These are phyloP conservation scores for Ogataea zsoltii DNA, from an alignment of 805 yeast species.

Conservation along the genomic window DNA sequence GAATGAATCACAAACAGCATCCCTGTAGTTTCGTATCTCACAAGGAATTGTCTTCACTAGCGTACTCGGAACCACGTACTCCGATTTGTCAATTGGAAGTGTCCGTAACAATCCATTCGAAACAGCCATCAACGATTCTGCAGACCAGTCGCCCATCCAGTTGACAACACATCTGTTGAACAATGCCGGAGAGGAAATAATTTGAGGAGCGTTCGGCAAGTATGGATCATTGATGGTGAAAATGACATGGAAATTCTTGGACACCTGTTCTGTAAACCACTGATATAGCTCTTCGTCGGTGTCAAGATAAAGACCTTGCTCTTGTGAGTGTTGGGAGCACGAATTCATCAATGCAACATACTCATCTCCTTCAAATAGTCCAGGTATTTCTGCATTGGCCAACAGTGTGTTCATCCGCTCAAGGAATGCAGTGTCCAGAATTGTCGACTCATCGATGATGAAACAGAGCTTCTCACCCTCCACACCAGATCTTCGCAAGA, in stretches of 20 bases:
- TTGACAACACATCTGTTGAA: slow-evolving; percentile 85
- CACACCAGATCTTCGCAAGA: slow-evolving; percentile 52
- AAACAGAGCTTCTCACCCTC: slow-evolving; percentile 67
- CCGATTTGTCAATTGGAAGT: slow-evolving; percentile 55
- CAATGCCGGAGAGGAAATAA: slow-evolving; percentile 81
- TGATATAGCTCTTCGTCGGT: slow-evolving; percentile 65
- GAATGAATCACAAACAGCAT: slow-evolving; percentile 48
- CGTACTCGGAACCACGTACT: slow-evolving; percentile 37
- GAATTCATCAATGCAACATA: slow-evolving; percentile 48
- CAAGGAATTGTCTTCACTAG: slow-evolving; percentile 15
- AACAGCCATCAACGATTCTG: slow-evolving; percentile 49
- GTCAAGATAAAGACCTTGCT: slow-evolving; percentile 64
- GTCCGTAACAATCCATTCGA: slow-evolving; percentile 32
- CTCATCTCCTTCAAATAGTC: slow-evolving; percentile 79
- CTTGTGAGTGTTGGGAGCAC: slow-evolving; percentile 57
- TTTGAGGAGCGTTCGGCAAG: slow-evolving; percentile 37
- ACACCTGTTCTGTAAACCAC: slow-evolving; percentile 73
- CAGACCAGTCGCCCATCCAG: slow-evolving; percentile 88
- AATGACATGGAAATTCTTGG: slow-evolving; percentile 76
- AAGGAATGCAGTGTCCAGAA: slow-evolving; percentile 73
- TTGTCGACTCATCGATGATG: slow-evolving; percentile 77
- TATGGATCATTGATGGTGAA: slow-evolving; percentile 68
- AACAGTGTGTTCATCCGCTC: slow-evolving; percentile 92
- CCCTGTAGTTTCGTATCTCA: slow-evolving; percentile 15
- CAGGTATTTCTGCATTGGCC: slow-evolving; percentile 92